These are phyloP conservation scores for Gryganskiella cystojenkinii DNA, from an alignment of 192 early-diverging fungal species.

Conservation along the genomic window DNA sequence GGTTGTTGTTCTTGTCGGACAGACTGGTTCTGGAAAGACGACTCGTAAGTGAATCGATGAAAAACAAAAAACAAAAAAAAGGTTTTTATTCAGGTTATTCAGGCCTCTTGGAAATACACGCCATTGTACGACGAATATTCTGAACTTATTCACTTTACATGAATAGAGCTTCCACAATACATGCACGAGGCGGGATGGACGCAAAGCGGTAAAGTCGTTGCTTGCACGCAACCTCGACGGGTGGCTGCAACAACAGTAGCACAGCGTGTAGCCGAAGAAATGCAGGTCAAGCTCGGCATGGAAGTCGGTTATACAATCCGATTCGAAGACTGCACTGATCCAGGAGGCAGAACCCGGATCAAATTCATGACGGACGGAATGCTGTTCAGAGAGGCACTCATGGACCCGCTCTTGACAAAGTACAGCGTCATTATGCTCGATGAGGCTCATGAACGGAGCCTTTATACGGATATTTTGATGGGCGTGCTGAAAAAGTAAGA, in stretches of 20 bases:
- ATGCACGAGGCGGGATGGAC: conserved; percentile 82
- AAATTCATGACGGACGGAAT: conserved; percentile 92
- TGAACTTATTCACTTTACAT: not conserved
- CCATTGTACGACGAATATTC: not conserved
- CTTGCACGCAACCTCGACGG: conserved; percentile 81
- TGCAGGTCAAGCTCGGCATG: conserved; percentile 70
- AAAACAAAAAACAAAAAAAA: not conserved
- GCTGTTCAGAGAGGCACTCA: conserved; percentile 80
- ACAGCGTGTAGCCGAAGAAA: conserved; percentile 80
- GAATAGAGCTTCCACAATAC: conserved; percentile 82
- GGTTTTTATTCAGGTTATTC: not conserved
- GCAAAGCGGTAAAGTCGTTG: conserved; percentile 65
- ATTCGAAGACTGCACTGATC: conserved; percentile 75
- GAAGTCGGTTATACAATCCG: conserved; percentile 84
- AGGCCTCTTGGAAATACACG: too few relatives aligned
- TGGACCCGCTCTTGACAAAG: conserved; percentile 76
- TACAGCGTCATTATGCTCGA: conserved; percentile 87
- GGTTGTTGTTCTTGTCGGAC: conserved; percentile 78
- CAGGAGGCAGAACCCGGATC: conserved; percentile 63
- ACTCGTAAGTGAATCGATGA: conserved; percentile 69
- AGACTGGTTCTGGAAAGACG: conserved; percentile 86
- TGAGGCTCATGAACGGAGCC: conserved; percentile 79
- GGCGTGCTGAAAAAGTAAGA: conserved; percentile 83
- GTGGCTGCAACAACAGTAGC: conserved; percentile 81
- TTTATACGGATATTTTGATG: conserved; percentile 79